Evolutionary conservation across 805 yeast genomes (phyloP).

Genomic region (Wickerhamiella alocasiicola): DNA sequence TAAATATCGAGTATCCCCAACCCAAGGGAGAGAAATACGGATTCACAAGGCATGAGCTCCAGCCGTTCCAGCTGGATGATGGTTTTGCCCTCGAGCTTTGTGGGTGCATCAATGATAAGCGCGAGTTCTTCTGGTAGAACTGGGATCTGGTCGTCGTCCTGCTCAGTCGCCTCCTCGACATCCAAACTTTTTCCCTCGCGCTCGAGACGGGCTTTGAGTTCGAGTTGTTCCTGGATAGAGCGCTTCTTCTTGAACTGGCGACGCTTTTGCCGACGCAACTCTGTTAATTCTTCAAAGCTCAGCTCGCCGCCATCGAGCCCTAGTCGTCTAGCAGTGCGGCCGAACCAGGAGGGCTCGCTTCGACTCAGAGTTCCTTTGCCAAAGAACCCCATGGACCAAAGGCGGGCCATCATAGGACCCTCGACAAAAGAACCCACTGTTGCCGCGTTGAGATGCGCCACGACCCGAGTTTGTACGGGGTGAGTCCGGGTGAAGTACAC

Average conservation of each 20-base stretch:
- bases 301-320: constrained; percentile 32
- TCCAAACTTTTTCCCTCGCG: constrained; percentile 26
- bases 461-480: constrained; percentile 16
- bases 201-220: constrained; percentile 32
- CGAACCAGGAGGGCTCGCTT: constrained; percentile 84
- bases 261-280: constrained; percentile 57
- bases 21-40: constrained; percentile 52
- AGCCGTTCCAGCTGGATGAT: constrained; percentile 31
- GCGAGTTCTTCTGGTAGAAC: constrained; percentile 19
- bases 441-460: constrained; percentile 16
- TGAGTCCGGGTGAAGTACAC: constrained; percentile 16
- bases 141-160: constrained; percentile 24
- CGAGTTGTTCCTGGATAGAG: constrained; percentile 41
- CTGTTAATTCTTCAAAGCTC: constrained; percentile 60
- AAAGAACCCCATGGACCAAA: constrained; percentile 84
- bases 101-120: constrained; percentile 17
- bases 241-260: constrained; percentile 59
- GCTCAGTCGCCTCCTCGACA: constrained; percentile 32
- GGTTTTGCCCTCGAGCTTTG: constrained; percentile 16
- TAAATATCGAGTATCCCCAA: constrained; percentile 37
- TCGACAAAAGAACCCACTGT: constrained; percentile 28
- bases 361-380: constrained; percentile 87
- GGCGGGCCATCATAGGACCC: constrained; percentile 35
- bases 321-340: constrained; percentile 48
- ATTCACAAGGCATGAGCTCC: constrained; percentile 67